phyloP scores from a whole-genome alignment of 208 protist species.

The Wallacemonas sp. region DNA sequence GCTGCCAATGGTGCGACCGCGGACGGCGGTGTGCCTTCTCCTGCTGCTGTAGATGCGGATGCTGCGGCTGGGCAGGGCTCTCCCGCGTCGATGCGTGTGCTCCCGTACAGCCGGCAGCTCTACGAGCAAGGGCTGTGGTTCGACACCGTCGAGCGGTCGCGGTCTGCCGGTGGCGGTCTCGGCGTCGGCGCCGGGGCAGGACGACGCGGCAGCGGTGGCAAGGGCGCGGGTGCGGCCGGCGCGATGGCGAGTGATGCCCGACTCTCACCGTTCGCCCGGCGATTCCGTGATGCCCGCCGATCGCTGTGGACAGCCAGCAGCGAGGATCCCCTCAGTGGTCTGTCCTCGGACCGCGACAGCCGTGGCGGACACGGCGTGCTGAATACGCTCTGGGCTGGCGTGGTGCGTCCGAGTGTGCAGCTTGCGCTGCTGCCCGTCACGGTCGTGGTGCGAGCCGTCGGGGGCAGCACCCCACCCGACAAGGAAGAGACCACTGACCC shows the following conservation, averaged over 20 bases:
- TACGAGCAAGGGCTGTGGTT: constrained; percentile 16
- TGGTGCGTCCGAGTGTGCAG: background rate
- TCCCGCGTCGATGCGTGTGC: constrained; percentile 26
- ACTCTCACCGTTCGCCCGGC: constrained; percentile 8
- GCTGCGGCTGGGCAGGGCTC: no score
- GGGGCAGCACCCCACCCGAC: no score
- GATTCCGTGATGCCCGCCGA: background rate
- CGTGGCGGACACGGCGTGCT: background rate
- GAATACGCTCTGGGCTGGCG: background rate
- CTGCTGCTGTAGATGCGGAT: no score
- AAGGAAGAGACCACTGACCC: no score
- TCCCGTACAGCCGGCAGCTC: constrained; percentile 45
- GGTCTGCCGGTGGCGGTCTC: background rate
- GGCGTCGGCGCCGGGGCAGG: background rate
- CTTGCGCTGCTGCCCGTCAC: background rate
- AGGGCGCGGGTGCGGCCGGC: no score
- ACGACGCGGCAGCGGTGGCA: background rate
- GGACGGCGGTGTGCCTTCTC: no score
- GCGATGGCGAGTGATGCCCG: background rate
- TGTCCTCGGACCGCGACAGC: background rate
- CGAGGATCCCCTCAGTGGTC: background rate
- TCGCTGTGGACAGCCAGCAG: background rate
- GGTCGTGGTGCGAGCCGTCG: background rate
- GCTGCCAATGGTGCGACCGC: no score
- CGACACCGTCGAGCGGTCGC: background rate